Conservation (phyloP, 169 alveolate species). For the Cryptosporidium tyzzeri region DNA sequence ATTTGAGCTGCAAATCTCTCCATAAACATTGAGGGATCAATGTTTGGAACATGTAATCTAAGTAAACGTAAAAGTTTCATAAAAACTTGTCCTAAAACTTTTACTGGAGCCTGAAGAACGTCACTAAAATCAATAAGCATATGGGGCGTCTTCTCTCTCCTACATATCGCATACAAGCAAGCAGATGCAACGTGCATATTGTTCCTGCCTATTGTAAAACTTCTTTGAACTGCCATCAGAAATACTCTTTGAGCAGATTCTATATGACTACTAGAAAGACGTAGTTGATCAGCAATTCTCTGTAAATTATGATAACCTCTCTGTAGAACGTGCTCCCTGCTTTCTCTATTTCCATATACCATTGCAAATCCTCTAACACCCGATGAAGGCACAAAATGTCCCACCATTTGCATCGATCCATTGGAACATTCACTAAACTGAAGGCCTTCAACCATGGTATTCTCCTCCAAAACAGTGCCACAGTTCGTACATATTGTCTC, state of each 20-base stretch:
- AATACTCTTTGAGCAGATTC: conserved; percentile 93
- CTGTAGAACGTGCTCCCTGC: conserved; percentile 85
- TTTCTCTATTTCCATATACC: conserved; percentile 84
- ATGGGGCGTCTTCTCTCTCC: conserved; percentile 93
- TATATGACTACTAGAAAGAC: conserved; percentile 85
- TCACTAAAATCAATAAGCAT: conserved; percentile 95
- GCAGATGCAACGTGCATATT: conserved; percentile 94
- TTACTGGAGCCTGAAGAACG: conserved; percentile 91
- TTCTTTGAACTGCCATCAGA: conserved; percentile 93
- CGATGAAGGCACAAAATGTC: conserved; percentile 87
- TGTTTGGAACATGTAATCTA: conserved; percentile 91
- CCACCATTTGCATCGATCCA: conserved; percentile 86
- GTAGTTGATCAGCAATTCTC: conserved; percentile 88
- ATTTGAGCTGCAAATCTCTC: conserved; percentile 95
- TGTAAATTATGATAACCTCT: conserved; percentile 87
- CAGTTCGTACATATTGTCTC: conserved; percentile 88
- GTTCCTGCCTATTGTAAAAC: conserved; percentile 94
- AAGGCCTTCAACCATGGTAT: conserved; percentile 85
- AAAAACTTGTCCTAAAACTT: conserved; percentile 88
- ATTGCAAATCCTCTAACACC: conserved; percentile 86
- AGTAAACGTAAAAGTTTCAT: conserved; percentile 90
- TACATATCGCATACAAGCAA: conserved; percentile 93
- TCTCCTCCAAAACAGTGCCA: conserved; percentile 90
- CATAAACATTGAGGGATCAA: conserved; percentile 96
- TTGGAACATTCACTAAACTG: conserved; percentile 85